Conservation (phyloP, 2,329 filamentous ascomycete species). For the Chalaropsis thielavioides region DNA sequence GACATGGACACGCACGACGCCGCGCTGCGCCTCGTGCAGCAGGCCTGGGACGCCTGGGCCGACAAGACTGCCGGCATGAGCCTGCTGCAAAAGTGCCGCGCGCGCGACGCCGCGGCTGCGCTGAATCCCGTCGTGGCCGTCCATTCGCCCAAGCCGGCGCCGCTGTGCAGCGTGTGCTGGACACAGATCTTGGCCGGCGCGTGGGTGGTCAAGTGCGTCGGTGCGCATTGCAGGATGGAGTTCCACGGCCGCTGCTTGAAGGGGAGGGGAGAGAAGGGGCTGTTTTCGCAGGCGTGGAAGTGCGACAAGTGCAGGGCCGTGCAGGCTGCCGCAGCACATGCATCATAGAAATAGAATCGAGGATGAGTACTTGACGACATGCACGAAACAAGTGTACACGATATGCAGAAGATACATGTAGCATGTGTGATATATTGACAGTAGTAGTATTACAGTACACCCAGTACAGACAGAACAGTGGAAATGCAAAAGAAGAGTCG, state of each 20-base stretch:
- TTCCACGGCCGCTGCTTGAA: conserved; percentile 14
- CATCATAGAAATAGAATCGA: too few species aligned
- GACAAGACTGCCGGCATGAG: not conserved
- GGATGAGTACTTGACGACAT: not conserved
- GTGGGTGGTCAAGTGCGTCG: conserved; percentile 11
- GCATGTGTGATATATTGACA: not conserved
- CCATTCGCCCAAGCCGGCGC: not conserved
- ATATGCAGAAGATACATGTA: not conserved
- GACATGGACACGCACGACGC: conserved; percentile 31
- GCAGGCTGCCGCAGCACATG: not conserved
- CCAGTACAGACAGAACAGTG: not conserved
- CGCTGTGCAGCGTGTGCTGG: not conserved
- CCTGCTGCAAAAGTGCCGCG: not conserved
- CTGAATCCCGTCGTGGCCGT: not conserved
- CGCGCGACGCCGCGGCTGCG: not conserved
- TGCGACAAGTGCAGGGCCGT: conserved; percentile 7
- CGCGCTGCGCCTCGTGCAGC: conserved; percentile 31
- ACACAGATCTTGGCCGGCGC: conserved; percentile 4
- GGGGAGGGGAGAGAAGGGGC: conserved; percentile 7
- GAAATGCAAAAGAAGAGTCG: not conserved
- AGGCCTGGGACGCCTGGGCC: conserved; percentile 23
- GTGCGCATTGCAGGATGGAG: not conserved
- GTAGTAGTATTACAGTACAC: conserved; percentile 13
- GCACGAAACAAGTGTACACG: not conserved
- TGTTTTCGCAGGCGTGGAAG: conserved; percentile 14